A percentile compares a stretch with the other conserved stretches of the same genome.
Conservation (phyloP, 192 early-diverging fungal species). For the Jimgerdemannia flammicorona region DNA sequence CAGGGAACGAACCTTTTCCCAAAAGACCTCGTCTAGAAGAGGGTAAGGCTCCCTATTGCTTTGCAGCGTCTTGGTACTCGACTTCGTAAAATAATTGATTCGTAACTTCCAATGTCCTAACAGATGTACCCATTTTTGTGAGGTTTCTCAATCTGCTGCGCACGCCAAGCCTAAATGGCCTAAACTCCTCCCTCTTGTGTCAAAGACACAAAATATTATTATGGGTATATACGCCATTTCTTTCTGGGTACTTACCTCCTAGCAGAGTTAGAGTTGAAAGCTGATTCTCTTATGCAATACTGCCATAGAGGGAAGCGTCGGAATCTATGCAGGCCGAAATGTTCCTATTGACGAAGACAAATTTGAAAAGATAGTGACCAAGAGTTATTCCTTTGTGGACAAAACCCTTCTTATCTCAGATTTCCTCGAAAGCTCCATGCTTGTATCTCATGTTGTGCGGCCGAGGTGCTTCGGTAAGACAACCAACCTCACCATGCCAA, state of each 20-base stretch:
- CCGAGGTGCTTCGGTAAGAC: slow-evolving; percentile 7
- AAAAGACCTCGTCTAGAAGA: neutral
- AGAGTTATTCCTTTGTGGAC: neutral
- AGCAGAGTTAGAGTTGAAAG: slow-evolving; percentile 5
- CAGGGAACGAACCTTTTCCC: neutral
- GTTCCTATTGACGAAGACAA: neutral
- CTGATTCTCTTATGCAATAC: slow-evolving; percentile 6
- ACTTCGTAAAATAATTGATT: neutral
- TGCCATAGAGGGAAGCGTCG: neutral
- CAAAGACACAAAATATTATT: slow-evolving; percentile 13
- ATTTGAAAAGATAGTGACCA: slow-evolving; percentile 7
- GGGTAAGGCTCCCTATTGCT: neutral
- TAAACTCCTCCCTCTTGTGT: neutral
- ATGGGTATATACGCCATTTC: neutral
- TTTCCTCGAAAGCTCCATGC: slow-evolving; percentile 5
- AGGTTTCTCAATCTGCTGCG: neutral
- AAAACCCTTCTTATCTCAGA: slow-evolving; percentile 11
- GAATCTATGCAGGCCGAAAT: slow-evolving; percentile 1
- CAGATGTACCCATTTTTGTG: neutral
- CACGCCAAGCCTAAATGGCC: neutral
- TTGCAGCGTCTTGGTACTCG: neutral
- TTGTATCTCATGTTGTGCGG: slow-evolving; percentile 5
- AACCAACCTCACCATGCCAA: slow-evolving; percentile 15
- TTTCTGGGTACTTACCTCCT: slow-evolving; percentile 2
- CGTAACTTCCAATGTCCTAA: neutral